phyloP scores from a whole-genome alignment of 2,329 filamentous ascomycete species.

The Fusarium sulawesiense region DNA sequence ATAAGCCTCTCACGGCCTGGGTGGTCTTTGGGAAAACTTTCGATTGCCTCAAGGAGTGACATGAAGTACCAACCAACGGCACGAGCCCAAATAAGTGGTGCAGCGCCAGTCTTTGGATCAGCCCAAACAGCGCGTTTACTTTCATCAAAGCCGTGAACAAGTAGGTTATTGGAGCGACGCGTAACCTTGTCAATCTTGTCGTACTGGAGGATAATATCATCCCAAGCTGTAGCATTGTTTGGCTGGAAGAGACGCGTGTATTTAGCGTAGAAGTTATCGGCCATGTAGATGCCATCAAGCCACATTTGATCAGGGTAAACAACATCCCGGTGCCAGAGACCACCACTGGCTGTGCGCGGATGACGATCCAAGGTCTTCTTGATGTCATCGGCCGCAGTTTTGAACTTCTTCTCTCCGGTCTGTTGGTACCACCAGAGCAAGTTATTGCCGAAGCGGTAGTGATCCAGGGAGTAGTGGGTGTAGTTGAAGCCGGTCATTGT shows the following conservation, averaged over 20 bases:
- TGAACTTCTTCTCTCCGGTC: conserved; percentile 60
- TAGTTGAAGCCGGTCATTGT: conserved; percentile 59
- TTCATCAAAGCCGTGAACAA: conserved; percentile 67
- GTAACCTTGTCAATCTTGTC: conserved; percentile 58
- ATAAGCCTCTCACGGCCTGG: conserved; percentile 51
- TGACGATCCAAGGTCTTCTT: conserved; percentile 59
- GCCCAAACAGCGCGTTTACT: conserved; percentile 63
- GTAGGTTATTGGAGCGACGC: conserved; percentile 53
- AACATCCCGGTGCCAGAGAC: conserved; percentile 62
- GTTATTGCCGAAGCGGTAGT: conserved; percentile 65
- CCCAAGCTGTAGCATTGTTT: conserved; percentile 54
- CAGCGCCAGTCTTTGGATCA: conserved; percentile 60
- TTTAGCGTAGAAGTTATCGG: conserved; percentile 56
- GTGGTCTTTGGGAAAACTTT: conserved; percentile 54
- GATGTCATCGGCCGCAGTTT: conserved; percentile 59
- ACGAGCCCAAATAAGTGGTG: conserved; percentile 64
- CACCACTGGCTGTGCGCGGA: conserved; percentile 61
- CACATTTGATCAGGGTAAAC: conserved; percentile 66
- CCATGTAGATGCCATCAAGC: conserved; percentile 67
- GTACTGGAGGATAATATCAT: conserved; percentile 59
- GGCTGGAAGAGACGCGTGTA: conserved; percentile 53
- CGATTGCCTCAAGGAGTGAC: conserved; percentile 61
- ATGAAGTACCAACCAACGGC: conserved; percentile 66
- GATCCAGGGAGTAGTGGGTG: conserved; percentile 61
- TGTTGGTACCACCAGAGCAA: conserved; percentile 61